Percentiles rank a stretch among this genome's conserved stretches.
phyloP scores from a whole-genome alignment of 2,329 filamentous ascomycete species.

The Aureobasidium sp. region DNA sequence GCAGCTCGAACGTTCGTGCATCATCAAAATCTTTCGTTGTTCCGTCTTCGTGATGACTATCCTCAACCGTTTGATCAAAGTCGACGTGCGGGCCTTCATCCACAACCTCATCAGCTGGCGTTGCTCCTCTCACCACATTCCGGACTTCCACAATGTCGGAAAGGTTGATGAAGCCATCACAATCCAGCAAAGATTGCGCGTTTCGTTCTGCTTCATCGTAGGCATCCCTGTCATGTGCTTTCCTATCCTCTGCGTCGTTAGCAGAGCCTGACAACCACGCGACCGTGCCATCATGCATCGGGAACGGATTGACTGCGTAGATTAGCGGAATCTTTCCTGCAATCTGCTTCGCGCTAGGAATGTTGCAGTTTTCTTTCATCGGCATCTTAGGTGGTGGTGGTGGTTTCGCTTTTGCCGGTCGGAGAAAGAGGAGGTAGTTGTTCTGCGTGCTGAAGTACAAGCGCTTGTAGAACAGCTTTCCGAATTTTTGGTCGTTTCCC shows the following conservation, averaged over 20 bases:
- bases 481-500: constrained; percentile 49
- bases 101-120: constrained; percentile 44
- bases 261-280: constrained; percentile 44
- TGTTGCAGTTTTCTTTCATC: constrained; percentile 31
- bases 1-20: constrained; percentile 51
- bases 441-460: constrained; percentile 58
- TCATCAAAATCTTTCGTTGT: constrained; percentile 45
- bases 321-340: constrained; percentile 49
- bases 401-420: constrained; percentile 46
- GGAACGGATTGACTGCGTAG: constrained; percentile 54
- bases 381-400: constrained; percentile 49
- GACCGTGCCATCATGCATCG: constrained; percentile 42
- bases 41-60: constrained; percentile 44
- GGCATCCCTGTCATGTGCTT: constrained; percentile 48
- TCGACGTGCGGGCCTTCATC: constrained; percentile 46
- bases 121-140: constrained; percentile 43
- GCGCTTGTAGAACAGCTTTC: constrained; percentile 55
- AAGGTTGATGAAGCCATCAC: constrained; percentile 58
- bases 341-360: constrained; percentile 48
- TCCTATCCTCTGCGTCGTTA: constrained; percentile 36
- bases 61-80: constrained; percentile 39
- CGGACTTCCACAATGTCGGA: constrained; percentile 49
- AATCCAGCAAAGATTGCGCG: constrained; percentile 46
- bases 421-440: constrained; percentile 53
- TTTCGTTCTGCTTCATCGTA: constrained; percentile 51